These are phyloP conservation scores for Puccinia hordei DNA, from an alignment of 1,284 basidiomycete species.

Conservation along the genomic window DNA sequence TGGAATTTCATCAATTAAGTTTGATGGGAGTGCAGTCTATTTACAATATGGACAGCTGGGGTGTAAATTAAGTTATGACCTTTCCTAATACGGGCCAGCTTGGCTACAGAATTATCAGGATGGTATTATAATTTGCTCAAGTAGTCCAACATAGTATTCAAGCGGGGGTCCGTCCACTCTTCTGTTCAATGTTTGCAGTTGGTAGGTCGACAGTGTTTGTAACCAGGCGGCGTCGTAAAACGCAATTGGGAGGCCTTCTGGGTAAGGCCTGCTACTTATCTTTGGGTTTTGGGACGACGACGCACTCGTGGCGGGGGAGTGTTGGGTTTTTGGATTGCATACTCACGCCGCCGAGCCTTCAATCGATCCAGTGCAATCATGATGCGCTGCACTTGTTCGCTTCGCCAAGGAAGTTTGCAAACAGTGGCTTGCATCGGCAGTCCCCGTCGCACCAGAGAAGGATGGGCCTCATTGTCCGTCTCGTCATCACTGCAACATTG, in stretches of 20 bases:
- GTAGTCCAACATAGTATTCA: not conserved
- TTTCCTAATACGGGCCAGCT: too few species aligned
- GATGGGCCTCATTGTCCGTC: constrained; percentile 10
- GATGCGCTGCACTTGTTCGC: not conserved
- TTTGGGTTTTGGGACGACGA: not conserved
- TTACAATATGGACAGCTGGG: too few species aligned
- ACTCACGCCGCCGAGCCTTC: not conserved
- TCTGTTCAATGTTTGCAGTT: not conserved
- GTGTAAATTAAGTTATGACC: too few species aligned
- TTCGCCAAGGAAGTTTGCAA: constrained; percentile 1
- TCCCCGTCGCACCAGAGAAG: not conserved
- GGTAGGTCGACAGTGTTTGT: not conserved
- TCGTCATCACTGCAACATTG: constrained; percentile 4
- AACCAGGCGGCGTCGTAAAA: constrained; percentile 10
- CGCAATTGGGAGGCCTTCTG: not conserved
- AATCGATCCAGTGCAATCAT: not conserved
- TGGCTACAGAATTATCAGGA: too few species aligned
- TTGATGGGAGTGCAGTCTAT: too few species aligned
- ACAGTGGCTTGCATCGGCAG: not conserved
- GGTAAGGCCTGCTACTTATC: not conserved
- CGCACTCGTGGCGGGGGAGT: constrained; percentile 6
- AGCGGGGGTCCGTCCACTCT: not conserved
- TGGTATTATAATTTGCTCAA: not conserved
- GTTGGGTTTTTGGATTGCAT: not conserved
- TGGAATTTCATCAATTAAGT: too few species aligned